These are phyloP conservation scores for Scalesia atractyloides DNA, from an alignment of 129 eudicot genomes.

Conservation along the genomic window DNA sequence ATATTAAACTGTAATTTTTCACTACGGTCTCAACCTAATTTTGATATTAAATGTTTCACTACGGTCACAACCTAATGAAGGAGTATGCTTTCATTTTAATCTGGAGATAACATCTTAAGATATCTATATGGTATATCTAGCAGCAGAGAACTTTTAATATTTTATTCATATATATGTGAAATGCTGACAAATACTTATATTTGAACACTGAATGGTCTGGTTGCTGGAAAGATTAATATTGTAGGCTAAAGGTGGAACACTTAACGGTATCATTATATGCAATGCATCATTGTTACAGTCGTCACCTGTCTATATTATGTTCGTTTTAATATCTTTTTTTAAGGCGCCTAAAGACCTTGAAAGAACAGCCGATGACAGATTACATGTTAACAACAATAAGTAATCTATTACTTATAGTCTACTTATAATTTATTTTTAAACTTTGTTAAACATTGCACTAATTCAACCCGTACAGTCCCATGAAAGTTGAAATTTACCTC, in stretches of 20 bases:
- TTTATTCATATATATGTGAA: conserved; percentile 8
- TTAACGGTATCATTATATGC: too few relatives aligned
- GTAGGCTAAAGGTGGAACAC: neutral
- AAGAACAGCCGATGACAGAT: neutral
- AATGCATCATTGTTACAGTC: neutral
- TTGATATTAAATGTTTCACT: too few relatives aligned
- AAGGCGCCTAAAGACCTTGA: neutral
- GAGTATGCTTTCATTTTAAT: neutral
- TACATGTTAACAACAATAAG: neutral
- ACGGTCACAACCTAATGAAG: neutral
- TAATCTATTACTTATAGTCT: conserved; percentile 2
- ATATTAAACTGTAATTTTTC: neutral
- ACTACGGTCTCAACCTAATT: neutral
- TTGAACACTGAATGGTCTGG: neutral
- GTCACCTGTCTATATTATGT: neutral
- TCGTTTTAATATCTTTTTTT: neutral
- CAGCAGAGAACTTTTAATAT: neutral
- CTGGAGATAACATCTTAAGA: neutral
- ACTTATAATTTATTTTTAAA: neutral
- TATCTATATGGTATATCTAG: too few relatives aligned
- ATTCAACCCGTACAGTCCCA: neutral
- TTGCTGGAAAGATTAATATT: neutral
- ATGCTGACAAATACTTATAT: neutral
- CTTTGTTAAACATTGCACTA: conserved; percentile 5
- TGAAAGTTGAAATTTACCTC: neutral